phyloP scores from a whole-genome alignment of 164 flowering plant genomes.

The Annona cherimola region DNA sequence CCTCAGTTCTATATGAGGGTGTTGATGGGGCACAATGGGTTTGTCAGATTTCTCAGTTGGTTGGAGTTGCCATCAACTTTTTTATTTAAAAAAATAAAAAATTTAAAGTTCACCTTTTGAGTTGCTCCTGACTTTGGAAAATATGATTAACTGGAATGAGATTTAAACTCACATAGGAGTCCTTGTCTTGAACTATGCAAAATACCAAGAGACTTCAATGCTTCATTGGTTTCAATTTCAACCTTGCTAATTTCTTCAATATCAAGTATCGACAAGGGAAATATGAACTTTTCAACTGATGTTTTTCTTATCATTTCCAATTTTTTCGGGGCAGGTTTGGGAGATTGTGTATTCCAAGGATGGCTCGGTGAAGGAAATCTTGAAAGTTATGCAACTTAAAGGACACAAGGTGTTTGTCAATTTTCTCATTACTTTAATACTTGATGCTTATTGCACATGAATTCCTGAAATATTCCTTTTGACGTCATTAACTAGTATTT shows the following conservation, averaged over 20 bases:
- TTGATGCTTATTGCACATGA: background rate
- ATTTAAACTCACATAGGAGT: too few relatives aligned
- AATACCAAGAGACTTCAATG: too few relatives aligned
- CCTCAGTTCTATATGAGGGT: too few relatives aligned
- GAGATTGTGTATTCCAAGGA: constrained; percentile 90
- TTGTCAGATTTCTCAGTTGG: too few relatives aligned
- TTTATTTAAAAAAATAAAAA: too few relatives aligned
- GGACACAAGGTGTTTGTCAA: constrained; percentile 71
- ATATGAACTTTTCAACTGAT: background rate
- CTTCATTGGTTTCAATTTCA: background rate
- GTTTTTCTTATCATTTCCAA: background rate
- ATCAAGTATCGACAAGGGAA: background rate
- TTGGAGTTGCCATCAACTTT: too few relatives aligned
- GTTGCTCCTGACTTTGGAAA: too few relatives aligned
- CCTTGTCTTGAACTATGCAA: too few relatives aligned
- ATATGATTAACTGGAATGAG: too few relatives aligned
- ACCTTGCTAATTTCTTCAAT: background rate
- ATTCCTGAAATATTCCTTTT: background rate
- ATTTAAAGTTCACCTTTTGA: too few relatives aligned
- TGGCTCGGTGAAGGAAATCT: constrained; percentile 87
- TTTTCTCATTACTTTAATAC: background rate
- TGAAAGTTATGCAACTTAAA: constrained; percentile 89
- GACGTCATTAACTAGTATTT: too few relatives aligned
- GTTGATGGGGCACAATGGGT: too few relatives aligned
- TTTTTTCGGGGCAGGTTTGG: constrained; percentile 63